Percentiles rank a stretch among this genome's conserved stretches.
Conservation (phyloP, 75 land plant genomes). For the Chamaecyparis obtusa region DNA sequence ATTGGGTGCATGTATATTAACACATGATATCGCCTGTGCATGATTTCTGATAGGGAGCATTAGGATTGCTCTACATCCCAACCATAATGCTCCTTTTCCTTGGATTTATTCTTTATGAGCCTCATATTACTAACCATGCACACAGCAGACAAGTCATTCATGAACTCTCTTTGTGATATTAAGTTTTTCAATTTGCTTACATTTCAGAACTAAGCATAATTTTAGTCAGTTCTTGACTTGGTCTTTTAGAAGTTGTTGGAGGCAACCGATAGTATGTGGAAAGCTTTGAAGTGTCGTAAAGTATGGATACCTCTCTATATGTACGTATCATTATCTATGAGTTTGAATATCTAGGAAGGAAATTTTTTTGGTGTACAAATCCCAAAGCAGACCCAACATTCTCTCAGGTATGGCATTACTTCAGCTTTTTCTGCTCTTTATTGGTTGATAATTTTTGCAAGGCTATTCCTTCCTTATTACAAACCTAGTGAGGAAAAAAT, state of each 20-base stretch:
- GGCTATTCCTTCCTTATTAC: background rate
- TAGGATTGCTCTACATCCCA: conserved; percentile 65
- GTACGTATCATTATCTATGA: conserved; percentile 66
- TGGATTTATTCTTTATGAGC: conserved; percentile 58
- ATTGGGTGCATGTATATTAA: background rate
- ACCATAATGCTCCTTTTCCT: conserved; percentile 52
- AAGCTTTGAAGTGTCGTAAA: conserved; percentile 50
- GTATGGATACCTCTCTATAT: conserved; percentile 91
- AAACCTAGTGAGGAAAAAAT: background rate
- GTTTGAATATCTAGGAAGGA: conserved; percentile 70
- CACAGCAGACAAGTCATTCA: conserved; percentile 33
- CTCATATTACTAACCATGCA: conserved; percentile 27
- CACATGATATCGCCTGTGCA: conserved; percentile 2
- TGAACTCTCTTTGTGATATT: conserved; percentile 7
- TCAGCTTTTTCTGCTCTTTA: background rate
- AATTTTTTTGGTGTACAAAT: conserved; percentile 84
- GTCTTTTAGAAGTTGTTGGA: conserved; percentile 45
- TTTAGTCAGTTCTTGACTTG: conserved; percentile 29
- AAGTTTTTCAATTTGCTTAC: conserved; percentile 2
- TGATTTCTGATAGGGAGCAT: conserved; percentile 45
- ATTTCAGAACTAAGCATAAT: background rate
- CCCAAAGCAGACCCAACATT: conserved; percentile 56
- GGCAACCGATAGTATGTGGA: conserved; percentile 58
- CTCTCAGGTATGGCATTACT: conserved; percentile 51
- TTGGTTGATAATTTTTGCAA: background rate